Evolutionary conservation across 2,329 filamentous ascomycete species (phyloP).

Genomic region (Teratosphaeria destructans): DNA sequence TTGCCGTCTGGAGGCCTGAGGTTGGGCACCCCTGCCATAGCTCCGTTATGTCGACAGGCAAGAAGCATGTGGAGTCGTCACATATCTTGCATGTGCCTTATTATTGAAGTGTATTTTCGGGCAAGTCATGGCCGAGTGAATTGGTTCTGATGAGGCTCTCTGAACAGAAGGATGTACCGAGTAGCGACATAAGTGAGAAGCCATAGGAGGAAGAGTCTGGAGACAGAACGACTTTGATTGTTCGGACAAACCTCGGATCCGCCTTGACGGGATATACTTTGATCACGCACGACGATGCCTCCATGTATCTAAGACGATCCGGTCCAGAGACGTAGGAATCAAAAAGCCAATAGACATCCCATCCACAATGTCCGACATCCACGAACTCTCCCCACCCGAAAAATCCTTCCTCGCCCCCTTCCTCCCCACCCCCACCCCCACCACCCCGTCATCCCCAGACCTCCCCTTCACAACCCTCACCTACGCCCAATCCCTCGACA

Average conservation of each 20-base stretch:
- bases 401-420: conserved; percentile 42
- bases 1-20: neutral
- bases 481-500: conserved; percentile 84
- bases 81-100: neutral
- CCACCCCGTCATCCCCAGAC: neutral
- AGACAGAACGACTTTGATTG: neutral
- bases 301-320: too few species aligned
- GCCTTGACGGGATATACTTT: too few species aligned
- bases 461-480: conserved; percentile 64
- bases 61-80: neutral
- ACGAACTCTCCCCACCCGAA: conserved; percentile 26
- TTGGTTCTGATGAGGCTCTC: too few species aligned
- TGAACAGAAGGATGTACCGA: neutral
- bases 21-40: neutral
- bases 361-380: conserved; percentile 7
- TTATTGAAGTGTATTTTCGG: neutral
- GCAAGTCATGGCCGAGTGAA: neutral
- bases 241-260: neutral
- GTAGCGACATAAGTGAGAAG: neutral
- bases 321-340: too few species aligned
- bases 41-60: neutral
- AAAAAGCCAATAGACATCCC: too few species aligned
- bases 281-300: too few species aligned
- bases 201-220: too few species aligned
- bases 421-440: conserved; percentile 26